Evolutionary conservation across 495 filamentous ascomycete genomes (phyloP).

Genomic region (Penicillium steckii): DNA sequence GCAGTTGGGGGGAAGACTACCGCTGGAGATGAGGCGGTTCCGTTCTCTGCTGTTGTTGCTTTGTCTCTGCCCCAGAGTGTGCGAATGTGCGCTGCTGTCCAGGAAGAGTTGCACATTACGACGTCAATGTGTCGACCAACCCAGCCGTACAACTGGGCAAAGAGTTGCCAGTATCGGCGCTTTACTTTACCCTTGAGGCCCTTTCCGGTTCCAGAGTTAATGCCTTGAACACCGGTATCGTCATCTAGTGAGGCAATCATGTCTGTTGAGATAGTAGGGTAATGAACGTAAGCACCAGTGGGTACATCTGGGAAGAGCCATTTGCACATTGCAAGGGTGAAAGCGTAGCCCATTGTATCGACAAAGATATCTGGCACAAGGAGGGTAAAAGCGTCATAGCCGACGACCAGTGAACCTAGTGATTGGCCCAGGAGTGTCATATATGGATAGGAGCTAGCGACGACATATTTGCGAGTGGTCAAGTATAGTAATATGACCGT

Average conservation of each 20-base stretch:
- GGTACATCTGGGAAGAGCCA: slow-evolving; percentile 79
- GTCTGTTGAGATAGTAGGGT: slow-evolving; percentile 96
- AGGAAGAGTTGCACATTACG: slow-evolving; percentile 95
- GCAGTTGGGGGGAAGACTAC: slow-evolving; percentile 92
- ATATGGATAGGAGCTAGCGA: slow-evolving; percentile 79
- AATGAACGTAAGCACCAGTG: slow-evolving; percentile 93
- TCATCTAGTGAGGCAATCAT: slow-evolving; percentile 86
- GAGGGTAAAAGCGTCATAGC: slow-evolving; percentile 89
- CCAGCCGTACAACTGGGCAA: slow-evolving; percentile 75
- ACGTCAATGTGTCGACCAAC: slow-evolving; percentile 81
- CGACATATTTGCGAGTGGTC: slow-evolving; percentile 79
- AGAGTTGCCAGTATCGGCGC: slow-evolving; percentile 79
- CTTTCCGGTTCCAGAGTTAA: slow-evolving; percentile 77
- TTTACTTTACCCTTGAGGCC: slow-evolving; percentile 68
- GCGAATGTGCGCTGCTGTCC: slow-evolving; percentile 85
- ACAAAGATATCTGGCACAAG: slow-evolving; percentile 91
- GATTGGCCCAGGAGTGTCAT: slow-evolving; percentile 96
- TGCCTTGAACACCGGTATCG: slow-evolving; percentile 61
- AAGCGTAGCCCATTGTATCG: slow-evolving; percentile 98
- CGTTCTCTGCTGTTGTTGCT: slow-evolving; percentile 28
- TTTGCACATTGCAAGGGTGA: slow-evolving; percentile 78
- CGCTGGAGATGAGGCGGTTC: slow-evolving; percentile 30
- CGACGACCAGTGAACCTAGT: slow-evolving; percentile 80
- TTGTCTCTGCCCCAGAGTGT: slow-evolving; percentile 66
- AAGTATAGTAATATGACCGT: slow-evolving; percentile 87